Percentiles rank a stretch among this genome's conserved stretches.
Evolutionary conservation across 805 yeast genomes (phyloP).

Genomic region (Yarrowia porcina): DNA sequence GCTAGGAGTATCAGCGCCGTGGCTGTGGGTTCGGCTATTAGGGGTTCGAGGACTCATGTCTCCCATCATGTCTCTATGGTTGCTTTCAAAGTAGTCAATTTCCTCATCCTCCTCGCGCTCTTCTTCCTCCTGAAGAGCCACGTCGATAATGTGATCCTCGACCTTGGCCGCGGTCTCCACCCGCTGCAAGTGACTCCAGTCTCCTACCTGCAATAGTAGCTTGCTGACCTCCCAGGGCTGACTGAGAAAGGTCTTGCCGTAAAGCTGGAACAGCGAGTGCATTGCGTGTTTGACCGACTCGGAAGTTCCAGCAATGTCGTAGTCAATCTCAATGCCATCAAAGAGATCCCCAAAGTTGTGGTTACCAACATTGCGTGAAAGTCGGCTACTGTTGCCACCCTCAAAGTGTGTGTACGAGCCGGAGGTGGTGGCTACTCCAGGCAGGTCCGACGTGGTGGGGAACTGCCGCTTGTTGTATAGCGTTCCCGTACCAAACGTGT

Average conservation of each 20-base stretch:
- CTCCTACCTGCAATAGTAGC: constrained; percentile 76
- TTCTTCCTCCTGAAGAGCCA: constrained; percentile 34
- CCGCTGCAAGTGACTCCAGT: constrained; percentile 32
- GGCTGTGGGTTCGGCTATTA: neutral
- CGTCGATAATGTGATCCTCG: constrained; percentile 29
- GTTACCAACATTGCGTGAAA: constrained; percentile 12
- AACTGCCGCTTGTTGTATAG: constrained; percentile 28
- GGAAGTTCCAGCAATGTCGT: constrained; percentile 27
- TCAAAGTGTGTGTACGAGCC: constrained; percentile 30
- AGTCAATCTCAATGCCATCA: constrained; percentile 33
- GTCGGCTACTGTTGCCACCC: constrained; percentile 26
- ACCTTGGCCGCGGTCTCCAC: constrained; percentile 20
- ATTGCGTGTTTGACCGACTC: constrained; percentile 34
- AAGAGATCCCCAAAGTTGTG: constrained; percentile 29
- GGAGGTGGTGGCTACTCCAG: neutral
- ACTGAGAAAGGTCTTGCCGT: constrained; percentile 62
- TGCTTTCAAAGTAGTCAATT: constrained; percentile 44
- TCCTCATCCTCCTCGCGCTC: constrained; percentile 46
- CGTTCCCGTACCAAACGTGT: constrained; percentile 51
- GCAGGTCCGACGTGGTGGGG: constrained; percentile 27
- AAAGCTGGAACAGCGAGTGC: constrained; percentile 62
- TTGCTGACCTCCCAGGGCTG: constrained; percentile 90
- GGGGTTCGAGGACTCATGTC: neutral
- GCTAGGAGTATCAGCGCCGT: neutral
- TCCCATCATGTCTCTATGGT: constrained; percentile 23